These are phyloP conservation scores for Aspergillus luchuensis DNA, from an alignment of 2,329 filamentous ascomycete genomes.

Conservation along the genomic window DNA sequence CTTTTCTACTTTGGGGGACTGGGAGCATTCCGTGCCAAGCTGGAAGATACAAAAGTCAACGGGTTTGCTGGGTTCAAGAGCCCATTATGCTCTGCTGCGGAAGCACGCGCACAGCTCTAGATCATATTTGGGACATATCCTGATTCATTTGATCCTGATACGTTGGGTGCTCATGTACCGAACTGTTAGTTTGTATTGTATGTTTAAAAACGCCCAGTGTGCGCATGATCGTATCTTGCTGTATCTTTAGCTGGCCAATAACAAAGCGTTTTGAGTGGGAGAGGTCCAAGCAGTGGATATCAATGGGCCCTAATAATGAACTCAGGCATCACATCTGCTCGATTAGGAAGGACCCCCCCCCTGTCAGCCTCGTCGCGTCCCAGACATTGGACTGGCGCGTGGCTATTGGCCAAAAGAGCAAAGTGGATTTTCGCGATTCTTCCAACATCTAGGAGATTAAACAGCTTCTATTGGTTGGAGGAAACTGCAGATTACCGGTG, in stretches of 20 bases:
- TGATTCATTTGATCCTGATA: too few species aligned
- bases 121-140: too few species aligned
- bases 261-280: too few species aligned
- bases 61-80: not conserved
- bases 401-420: not conserved
- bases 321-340: not conserved
- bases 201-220: too few species aligned
- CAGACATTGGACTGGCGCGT: not conserved
- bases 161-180: too few species aligned
- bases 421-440: not conserved
- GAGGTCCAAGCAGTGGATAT: not conserved
- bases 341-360: slow-evolving; percentile 1
- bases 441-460: not conserved
- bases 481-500: not conserved
- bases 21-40: not conserved
- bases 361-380: not conserved
- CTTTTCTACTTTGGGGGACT: slow-evolving; percentile 1
- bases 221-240: too few species aligned
- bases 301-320: not conserved
- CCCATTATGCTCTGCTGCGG: not conserved
- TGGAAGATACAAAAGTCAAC: not conserved
- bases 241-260: too few species aligned
- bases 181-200: too few species aligned
- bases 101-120: not conserved
- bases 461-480: not conserved